Percentiles rank a stretch among this genome's conserved stretches.
Conservation (phyloP, 805 yeast species). For the Kazachstania kunashirensis region DNA sequence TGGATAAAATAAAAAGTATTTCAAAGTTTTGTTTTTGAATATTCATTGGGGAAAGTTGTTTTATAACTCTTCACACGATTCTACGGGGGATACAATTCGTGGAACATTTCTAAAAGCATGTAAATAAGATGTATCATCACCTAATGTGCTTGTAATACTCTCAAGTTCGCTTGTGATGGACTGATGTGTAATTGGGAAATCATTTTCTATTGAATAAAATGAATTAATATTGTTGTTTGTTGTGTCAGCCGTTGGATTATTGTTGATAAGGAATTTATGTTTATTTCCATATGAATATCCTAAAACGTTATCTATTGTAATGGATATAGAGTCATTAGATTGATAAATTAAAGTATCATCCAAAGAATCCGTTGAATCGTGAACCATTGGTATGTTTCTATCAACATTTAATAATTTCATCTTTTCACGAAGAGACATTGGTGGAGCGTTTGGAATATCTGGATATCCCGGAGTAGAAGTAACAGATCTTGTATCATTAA, state of each 20-base stretch:
- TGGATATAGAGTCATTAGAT: constrained; percentile 4
- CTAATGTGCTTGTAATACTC: constrained; percentile 23
- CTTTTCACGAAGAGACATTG: constrained; percentile 38
- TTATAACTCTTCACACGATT: constrained; percentile 2
- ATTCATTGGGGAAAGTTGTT: no score
- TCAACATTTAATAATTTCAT: constrained; percentile 34
- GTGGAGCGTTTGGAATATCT: constrained; percentile 30
- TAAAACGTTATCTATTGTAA: constrained; percentile 4
- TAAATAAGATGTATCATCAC: constrained; percentile 23
- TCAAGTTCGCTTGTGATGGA: constrained; percentile 12
- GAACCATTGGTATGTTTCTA: neutral
- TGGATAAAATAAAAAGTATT: no score
- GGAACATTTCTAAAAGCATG: constrained; percentile 3
- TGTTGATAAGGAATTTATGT: neutral
- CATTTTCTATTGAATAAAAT: neutral
- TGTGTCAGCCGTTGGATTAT: neutral
- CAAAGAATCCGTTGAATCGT: constrained; percentile 2
- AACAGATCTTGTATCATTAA: constrained; percentile 4
- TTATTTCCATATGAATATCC: neutral
- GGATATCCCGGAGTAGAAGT: constrained; percentile 9
- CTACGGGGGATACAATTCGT: constrained; percentile 1
- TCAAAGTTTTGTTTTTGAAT: no score
- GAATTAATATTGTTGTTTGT: neutral
- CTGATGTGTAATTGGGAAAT: constrained; percentile 4
- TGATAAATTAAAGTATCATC: constrained; percentile 3